phyloP scores from a whole-genome alignment of 371 early-diverging fungal species.

The Rhizopus sp. region DNA sequence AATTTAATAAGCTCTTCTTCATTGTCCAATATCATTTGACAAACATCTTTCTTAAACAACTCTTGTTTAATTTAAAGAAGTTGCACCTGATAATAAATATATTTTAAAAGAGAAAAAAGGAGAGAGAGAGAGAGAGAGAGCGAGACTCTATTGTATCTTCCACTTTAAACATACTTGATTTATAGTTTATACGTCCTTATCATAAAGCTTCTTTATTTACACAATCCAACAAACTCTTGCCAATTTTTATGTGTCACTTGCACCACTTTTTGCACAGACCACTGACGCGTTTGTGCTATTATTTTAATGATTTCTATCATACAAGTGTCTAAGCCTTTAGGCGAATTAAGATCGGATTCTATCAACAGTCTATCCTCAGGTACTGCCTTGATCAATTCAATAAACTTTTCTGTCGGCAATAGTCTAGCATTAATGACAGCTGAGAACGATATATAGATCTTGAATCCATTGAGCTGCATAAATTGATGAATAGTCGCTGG shows the following conservation, averaged over 20 bases:
- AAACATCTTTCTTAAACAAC: too few species aligned
- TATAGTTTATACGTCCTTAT: neutral
- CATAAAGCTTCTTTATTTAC: neutral
- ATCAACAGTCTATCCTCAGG: conserved; percentile 79
- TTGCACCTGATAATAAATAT: too few species aligned
- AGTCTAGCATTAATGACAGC: conserved; percentile 60
- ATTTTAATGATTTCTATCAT: conserved; percentile 62
- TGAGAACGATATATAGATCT: conserved; percentile 68
- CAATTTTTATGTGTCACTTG: conserved; percentile 65
- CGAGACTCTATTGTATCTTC: too few species aligned
- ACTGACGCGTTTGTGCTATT: conserved; percentile 69
- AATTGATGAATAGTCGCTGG: conserved; percentile 70
- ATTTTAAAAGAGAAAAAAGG: too few species aligned
- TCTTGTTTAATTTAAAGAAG: too few species aligned
- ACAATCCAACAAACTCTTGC: conserved; percentile 51
- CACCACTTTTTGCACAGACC: conserved; percentile 62
- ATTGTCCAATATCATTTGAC: too few species aligned
- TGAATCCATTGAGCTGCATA: conserved; percentile 41
- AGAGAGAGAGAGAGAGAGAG: too few species aligned
- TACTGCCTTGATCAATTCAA: conserved; percentile 56
- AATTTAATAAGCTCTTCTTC: too few species aligned
- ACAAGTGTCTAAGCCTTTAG: conserved; percentile 51
- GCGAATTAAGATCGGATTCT: conserved; percentile 81
- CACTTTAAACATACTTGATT: too few species aligned
- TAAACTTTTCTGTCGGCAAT: conserved; percentile 43